Base-by-base conservation (phyloP, 2,329 filamentous ascomycete species). In the Fusarium anthophilum region DNA sequence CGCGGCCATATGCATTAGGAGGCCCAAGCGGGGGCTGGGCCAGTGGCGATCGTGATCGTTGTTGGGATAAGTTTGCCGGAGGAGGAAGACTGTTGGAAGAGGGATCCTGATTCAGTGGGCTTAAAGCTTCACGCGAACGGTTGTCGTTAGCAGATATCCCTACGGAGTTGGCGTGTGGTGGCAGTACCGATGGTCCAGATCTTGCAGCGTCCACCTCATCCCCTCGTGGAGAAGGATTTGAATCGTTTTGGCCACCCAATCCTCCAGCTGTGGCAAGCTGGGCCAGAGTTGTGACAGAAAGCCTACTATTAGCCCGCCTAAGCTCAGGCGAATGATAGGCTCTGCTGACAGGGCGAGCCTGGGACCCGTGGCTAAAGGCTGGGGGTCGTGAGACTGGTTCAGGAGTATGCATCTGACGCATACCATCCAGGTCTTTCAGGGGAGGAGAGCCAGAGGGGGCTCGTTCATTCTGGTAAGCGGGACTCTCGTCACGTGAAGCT, bases 371-470 rank as follows among this genome's bases (percentile, higher is more conserved):
- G 54, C 91, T 89, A 80, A 98, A 96, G 17, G 90, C 91, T 7
- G 96, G 96, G 2, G 96, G 95, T 11, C 87, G 86, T 10, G 89
- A 90, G 26, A 98, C 94, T 13, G 94, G 94, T 74, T 93, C 92
- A 4, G 93, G 94, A 11, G 93, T 90, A 39, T 88, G 86, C 80
- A 90, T 87, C 65, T 86, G 83, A 58, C 84, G 84, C 81, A 91
- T 86, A 24, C 86, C 86, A 47, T 88, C 86, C 43, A 92, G 81
- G 62, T 89, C 87, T 43, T 84, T 83, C 28, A 87, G 83, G 4
- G 86, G 84, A 14, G 86, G 80, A 2, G 81, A 68, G 7, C 71
- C 72, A n/a, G 74, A 76, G 18, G 66, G 77, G n/a, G 79, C 76
- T 43, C 81, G 79, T 17, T 91, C 90, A 43, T 90, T 88, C 32